phyloP scores from a whole-genome alignment of 163 green algal species.

The Chloroidium sp. region DNA sequence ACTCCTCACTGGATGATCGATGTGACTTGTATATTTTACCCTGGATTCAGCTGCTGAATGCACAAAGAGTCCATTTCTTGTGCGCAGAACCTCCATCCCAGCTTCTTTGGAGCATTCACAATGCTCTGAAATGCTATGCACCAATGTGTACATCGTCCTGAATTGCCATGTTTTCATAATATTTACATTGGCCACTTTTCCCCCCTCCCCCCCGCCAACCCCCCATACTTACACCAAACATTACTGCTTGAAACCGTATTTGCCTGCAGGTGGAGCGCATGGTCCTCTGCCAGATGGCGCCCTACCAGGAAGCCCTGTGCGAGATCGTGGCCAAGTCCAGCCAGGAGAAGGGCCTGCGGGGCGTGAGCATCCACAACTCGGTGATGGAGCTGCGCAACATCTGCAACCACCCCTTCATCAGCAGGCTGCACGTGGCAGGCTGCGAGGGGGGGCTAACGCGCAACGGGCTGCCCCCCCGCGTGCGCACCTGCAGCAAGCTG shows the following conservation, averaged over 20 bases:
- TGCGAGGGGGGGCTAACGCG: constrained; percentile 30
- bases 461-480: constrained; percentile 29
- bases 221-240: neutral
- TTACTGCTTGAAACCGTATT: no score
- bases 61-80: no score
- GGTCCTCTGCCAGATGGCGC: constrained; percentile 39
- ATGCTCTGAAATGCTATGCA: no score
- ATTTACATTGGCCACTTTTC: no score
- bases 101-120: no score
- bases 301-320: constrained; percentile 64
- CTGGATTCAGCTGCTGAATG: no score
- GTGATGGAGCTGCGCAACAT: constrained; percentile 82
- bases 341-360: neutral
- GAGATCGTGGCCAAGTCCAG: constrained; percentile 18
- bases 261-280: constrained; percentile 43
- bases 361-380: constrained; percentile 58
- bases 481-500: constrained; percentile 71
- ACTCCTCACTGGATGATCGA: no score
- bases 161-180: no score
- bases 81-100: no score
- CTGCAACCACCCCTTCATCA: constrained; percentile 76
- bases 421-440: constrained; percentile 25
- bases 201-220: neutral
- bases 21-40: no score
- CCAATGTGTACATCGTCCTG: no score